Evolutionary conservation across 148 eudicot genomes (phyloP).

Genomic region (Rhododendron williamsianum): DNA sequence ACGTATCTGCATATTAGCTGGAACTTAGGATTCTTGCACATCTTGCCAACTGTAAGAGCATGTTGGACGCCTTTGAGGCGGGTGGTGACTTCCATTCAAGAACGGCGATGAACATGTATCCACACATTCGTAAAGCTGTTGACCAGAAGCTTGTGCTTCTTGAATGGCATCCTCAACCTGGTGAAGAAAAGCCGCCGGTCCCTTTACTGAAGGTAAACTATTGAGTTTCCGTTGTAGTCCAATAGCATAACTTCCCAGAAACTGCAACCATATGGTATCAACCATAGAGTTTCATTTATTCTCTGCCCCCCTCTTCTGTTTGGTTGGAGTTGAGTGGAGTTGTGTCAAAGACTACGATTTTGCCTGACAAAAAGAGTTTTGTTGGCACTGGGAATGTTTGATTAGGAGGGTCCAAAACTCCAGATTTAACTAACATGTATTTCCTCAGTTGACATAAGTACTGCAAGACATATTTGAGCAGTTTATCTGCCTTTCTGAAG

Average conservation of each 20-base stretch:
- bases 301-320: neutral
- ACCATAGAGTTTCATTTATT: constrained; percentile 21
- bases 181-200: constrained; percentile 90
- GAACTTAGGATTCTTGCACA: constrained; percentile 99
- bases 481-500: neutral
- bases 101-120: constrained; percentile 99
- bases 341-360: constrained; percentile 3
- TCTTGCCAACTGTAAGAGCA: constrained; percentile 93
- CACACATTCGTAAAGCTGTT: constrained; percentile 82
- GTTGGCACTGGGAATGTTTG: neutral
- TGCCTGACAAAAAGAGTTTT: neutral
- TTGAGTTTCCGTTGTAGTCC: neutral
- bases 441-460: neutral
- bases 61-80: constrained; percentile 91
- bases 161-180: constrained; percentile 97
- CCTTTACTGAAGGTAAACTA: constrained; percentile 79
- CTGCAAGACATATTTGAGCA: neutral
- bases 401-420: neutral
- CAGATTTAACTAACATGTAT: neutral
- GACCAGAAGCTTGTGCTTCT: constrained; percentile 67
- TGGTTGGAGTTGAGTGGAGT: neutral
- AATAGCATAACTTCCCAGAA: neutral
- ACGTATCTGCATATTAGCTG: constrained; percentile 40
- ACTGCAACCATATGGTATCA: neutral
- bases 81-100: constrained; percentile 99